Evolutionary conservation across 169 alveolate genomes (phyloP).

Genomic region (Cyclospora cayetanensis): DNA sequence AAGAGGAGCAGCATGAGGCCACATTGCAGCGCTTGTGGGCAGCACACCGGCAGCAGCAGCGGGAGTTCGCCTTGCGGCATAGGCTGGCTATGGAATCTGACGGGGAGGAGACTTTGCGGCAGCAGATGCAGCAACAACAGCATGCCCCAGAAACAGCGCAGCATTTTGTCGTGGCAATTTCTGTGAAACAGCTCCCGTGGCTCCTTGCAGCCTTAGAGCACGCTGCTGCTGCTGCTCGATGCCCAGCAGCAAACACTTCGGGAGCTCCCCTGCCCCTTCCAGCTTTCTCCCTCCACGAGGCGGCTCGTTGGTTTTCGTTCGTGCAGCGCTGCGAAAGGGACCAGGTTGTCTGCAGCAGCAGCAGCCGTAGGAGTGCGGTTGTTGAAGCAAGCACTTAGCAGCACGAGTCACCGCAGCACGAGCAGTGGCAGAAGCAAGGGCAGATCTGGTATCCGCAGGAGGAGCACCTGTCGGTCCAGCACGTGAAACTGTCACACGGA

Average conservation of each 20-base stretch:
- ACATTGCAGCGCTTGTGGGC: background rate
- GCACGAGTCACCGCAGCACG: background rate
- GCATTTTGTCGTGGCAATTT: background rate
- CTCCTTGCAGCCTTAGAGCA: background rate
- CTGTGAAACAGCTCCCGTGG: background rate
- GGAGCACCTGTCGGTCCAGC: too few relatives aligned
- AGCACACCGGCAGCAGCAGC: background rate
- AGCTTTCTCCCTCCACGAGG: conserved; percentile 1
- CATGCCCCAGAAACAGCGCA: background rate
- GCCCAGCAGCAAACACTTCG: background rate
- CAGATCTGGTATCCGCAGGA: background rate
- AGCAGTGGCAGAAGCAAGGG: background rate
- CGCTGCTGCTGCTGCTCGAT: conserved; percentile 31
- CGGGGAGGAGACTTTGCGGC: background rate
- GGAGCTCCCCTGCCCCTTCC: background rate
- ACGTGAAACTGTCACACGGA: background rate
- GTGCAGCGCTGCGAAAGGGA: background rate
- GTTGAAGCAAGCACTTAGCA: background rate
- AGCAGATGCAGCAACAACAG: background rate
- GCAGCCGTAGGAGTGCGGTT: conserved; percentile 2
- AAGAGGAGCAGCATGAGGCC: background rate
- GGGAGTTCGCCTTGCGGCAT: background rate
- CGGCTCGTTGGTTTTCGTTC: conserved; percentile 15
- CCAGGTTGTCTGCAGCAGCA: background rate
- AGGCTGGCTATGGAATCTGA: background rate